Base-by-base conservation (phyloP, 371 early-diverging fungal genomes). In the Zychaea mexicana region DNA sequence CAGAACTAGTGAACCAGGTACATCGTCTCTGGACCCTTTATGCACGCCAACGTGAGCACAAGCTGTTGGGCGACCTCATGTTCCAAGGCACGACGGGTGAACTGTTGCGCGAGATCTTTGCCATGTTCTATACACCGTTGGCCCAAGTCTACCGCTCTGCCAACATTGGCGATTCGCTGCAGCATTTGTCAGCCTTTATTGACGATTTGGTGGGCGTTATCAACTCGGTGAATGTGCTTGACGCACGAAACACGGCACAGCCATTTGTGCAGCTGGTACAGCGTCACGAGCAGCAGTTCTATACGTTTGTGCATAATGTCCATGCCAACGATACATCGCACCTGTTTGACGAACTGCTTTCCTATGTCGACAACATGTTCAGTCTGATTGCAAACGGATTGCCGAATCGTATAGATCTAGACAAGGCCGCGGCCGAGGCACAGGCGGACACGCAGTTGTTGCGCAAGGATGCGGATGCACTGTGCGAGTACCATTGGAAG, bases 111-210 rank as follows among this genome's bases (percentile, higher is more conserved):
- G 86, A 88, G 38, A 55, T 86, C n/a, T 73, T 88, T 45, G 65
- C 84, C 9, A 76, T 86, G 26, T 85, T 88, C 46, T 88, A 88
- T 57, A 70, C 81, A 46, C 88, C 88, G 5, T 47, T 88, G 45
- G 83, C 83, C 12, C 71, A 82, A 62, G 83, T 88, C 3, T 88
- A 88, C 69, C 82, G 77, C 60, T 75, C 83, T 2, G 88, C 88
- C 19, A 84, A 85, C 61, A 79, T 88, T 42, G 81, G 83, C 2
- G 84, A 82, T 39, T 79, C 81, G 10, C 49, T 88, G 22, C 66
- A 77, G 55, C 83, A 88, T 61, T 63, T 84, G 31, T 69, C 77
- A 2, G 74, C 65, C 15, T 88, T 88, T 62, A 69, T 77, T 22
- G 85, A 85, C n/a, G 86, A 88, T 52, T 59, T 88, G 60, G 79